Conservation (phyloP, 345 rosid genomes). For the Salix udensis region DNA sequence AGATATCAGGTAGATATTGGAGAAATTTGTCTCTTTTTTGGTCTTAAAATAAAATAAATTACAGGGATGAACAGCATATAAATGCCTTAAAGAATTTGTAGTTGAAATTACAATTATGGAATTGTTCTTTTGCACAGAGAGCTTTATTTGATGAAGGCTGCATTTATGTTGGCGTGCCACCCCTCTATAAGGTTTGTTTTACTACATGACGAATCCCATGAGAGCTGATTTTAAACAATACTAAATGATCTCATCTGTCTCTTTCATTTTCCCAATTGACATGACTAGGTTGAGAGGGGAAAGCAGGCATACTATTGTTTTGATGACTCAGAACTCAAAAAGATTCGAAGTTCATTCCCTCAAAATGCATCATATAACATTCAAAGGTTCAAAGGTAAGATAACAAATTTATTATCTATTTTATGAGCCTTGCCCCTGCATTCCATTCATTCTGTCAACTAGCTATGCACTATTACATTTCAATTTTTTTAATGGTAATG, state of each 20-base stretch:
- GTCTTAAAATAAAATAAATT: background rate
- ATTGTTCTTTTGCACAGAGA: constrained; percentile 49
- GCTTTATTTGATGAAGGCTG: constrained; percentile 85
- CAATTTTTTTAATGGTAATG: background rate
- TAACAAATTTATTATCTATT: background rate
- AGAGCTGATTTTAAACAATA: background rate
- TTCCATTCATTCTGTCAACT: background rate
- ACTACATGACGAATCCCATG: background rate
- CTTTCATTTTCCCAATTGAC: constrained; percentile 13
- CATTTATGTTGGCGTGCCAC: constrained; percentile 98
- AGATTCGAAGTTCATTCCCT: constrained; percentile 56
- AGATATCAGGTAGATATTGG: constrained; percentile 79
- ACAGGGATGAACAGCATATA: background rate
- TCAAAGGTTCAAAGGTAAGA: constrained; percentile 93
- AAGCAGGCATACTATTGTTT: constrained; percentile 75
- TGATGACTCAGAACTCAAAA: constrained; percentile 69
- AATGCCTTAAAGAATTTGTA: background rate
- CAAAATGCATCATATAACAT: constrained; percentile 80
- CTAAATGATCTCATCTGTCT: background rate
- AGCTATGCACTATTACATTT: background rate
- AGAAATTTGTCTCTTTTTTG: background rate
- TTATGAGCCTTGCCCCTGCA: background rate
- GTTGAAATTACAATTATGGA: constrained; percentile 14
- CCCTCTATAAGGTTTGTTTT: constrained; percentile 75
- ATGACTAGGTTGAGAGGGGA: constrained; percentile 83